Percentiles rank a stretch among this genome's conserved stretches.
phyloP scores from a whole-genome alignment of 1,284 basidiomycete genomes.

The Microbotryum lychnidis-dioicae region DNA sequence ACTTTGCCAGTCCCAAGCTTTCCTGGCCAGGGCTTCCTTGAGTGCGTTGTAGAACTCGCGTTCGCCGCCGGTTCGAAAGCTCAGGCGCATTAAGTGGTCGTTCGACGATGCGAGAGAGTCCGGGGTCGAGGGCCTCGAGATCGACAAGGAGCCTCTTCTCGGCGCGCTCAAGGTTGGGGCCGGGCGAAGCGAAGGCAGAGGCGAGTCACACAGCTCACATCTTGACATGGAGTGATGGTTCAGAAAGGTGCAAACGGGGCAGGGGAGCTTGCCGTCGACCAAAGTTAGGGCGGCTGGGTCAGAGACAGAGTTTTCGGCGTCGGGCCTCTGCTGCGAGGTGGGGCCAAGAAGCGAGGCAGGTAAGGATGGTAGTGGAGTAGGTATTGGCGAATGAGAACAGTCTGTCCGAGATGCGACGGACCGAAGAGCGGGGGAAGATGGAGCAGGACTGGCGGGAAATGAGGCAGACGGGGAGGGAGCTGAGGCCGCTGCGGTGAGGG shows the following conservation, averaged over 20 bases:
- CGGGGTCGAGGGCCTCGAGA: slow-evolving; percentile 52
- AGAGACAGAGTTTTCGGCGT: neutral
- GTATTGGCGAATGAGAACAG: neutral
- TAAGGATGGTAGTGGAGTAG: neutral
- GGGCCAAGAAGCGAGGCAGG: neutral
- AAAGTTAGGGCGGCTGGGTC: neutral
- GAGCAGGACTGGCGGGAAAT: neutral
- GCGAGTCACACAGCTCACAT: slow-evolving; percentile 84
- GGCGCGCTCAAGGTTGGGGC: slow-evolving; percentile 30
- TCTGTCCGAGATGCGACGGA: neutral
- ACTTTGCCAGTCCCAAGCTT: slow-evolving; percentile 57
- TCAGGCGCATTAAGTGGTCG: slow-evolving; percentile 47
- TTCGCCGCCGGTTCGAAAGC: slow-evolving; percentile 85
- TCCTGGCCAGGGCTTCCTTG: slow-evolving; percentile 64
- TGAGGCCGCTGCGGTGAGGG: slow-evolving; percentile 22
- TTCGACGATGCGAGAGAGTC: slow-evolving; percentile 42
- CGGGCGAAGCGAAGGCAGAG: slow-evolving; percentile 45
- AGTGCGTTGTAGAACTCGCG: slow-evolving; percentile 72
- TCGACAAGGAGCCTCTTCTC: neutral
- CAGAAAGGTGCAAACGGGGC: slow-evolving; percentile 82
- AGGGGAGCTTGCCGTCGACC: slow-evolving; percentile 47
- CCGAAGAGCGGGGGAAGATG: slow-evolving; percentile 12
- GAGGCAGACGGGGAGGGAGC: slow-evolving; percentile 30
- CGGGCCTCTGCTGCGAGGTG: neutral
- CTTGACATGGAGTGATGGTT: slow-evolving; percentile 66